Evolutionary conservation across 495 filamentous ascomycete genomes (phyloP).

Genomic region (Aspergillus conjunctus): DNA sequence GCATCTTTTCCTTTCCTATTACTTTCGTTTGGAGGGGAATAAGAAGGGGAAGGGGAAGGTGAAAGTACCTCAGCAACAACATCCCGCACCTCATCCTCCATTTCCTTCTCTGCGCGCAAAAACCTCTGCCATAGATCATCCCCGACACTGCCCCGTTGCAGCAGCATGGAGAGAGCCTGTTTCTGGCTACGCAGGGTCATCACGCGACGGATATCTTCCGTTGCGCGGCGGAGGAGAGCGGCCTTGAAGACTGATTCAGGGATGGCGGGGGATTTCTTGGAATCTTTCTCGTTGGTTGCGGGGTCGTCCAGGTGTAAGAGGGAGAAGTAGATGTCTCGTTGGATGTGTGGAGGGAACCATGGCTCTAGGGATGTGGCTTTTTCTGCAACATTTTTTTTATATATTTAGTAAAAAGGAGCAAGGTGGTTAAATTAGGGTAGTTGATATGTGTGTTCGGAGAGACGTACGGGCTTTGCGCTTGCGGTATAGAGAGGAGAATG

Average conservation of each 20-base stretch:
- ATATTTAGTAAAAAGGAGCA: not conserved
- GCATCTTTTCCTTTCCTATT: not conserved
- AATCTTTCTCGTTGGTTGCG: constrained; percentile 41
- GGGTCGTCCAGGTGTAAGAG: constrained; percentile 78
- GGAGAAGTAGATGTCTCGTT: constrained; percentile 91
- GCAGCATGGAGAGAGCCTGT: constrained; percentile 74
- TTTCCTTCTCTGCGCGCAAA: constrained; percentile 88
- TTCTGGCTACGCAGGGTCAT: constrained; percentile 84
- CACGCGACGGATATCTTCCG: constrained; percentile 88
- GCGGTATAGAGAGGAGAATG: constrained; percentile 89
- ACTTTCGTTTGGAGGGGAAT: not conserved
- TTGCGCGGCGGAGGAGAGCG: constrained; percentile 84
- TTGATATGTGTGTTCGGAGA: not conserved
- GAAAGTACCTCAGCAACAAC: constrained; percentile 80
- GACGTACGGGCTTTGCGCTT: constrained; percentile 85
- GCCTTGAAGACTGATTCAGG: constrained; percentile 87
- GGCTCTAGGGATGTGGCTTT: constrained; percentile 80
- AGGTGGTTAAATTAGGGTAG: not conserved
- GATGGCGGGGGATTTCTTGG: constrained; percentile 71
- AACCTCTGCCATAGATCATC: constrained; percentile 97
- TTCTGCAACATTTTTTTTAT: constrained; percentile 40
- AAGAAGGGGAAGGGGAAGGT: constrained; percentile 4
- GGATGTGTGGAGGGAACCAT: constrained; percentile 88
- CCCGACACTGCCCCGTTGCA: constrained; percentile 89
- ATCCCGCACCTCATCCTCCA: constrained; percentile 92